These are phyloP conservation scores for Capsicum pubescens DNA, from an alignment of 257 asterid genomes.

Conservation along the genomic window DNA sequence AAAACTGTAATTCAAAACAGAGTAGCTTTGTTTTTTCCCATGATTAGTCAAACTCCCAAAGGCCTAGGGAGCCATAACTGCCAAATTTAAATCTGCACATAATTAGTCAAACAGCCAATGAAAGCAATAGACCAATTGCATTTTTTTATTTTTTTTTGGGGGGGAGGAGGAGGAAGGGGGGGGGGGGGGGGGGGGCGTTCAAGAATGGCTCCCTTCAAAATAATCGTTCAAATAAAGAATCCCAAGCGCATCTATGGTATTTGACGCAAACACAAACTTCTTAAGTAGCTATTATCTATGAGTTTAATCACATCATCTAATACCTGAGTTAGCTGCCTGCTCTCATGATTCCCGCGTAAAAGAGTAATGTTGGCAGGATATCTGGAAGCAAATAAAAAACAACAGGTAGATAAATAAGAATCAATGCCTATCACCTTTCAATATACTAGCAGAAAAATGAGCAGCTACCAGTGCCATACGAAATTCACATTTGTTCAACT, in stretches of 20 bases:
- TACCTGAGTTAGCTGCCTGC: slow-evolving; percentile 97
- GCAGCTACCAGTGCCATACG: neutral
- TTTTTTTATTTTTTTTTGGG: neutral
- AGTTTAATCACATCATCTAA: slow-evolving; percentile 21
- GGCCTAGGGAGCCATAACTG: slow-evolving; percentile 13
- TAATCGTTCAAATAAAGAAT: neutral
- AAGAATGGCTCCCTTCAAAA: neutral
- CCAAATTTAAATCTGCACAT: slow-evolving; percentile 1
- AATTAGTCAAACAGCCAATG: neutral
- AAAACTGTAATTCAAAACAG: neutral
- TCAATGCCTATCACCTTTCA: slow-evolving; percentile 6
- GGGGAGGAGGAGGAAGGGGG: neutral
- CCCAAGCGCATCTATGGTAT: neutral
- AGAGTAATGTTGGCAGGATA: slow-evolving; percentile 94
- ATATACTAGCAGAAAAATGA: slow-evolving; percentile 16
- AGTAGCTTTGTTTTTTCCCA: neutral
- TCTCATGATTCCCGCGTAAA: slow-evolving; percentile 97
- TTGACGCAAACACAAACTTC: neutral
- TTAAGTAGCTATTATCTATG: neutral
- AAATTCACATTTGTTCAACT: slow-evolving; percentile 22
- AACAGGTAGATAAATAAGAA: slow-evolving; percentile 10
- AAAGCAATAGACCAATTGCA: slow-evolving; percentile 16
- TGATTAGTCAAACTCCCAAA: neutral
- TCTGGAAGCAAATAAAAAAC: slow-evolving; percentile 55
- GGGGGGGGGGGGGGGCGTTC: no score